Evolutionary conservation across 306 rosid genomes (phyloP).

Genomic region (Trifolium repens): DNA sequence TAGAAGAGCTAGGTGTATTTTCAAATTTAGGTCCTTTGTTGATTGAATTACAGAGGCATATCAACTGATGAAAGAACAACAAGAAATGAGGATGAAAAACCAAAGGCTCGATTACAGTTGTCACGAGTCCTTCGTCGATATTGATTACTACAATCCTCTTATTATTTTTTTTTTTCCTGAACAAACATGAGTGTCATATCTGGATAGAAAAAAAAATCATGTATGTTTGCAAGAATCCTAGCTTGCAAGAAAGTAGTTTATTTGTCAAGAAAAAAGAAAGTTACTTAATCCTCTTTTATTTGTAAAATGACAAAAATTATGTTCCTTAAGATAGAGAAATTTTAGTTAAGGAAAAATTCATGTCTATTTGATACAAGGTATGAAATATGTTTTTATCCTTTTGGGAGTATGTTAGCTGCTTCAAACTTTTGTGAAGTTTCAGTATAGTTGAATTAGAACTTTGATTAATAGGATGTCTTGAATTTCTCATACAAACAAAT

Average conservation of each 20-base stretch:
- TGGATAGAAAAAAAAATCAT: not conserved
- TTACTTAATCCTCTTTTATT: not conserved
- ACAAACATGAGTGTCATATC: not conserved
- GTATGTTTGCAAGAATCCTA: not conserved
- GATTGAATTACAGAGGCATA: constrained; percentile 23
- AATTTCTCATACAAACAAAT: not conserved
- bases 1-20: not conserved
- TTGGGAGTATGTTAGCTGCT: not conserved
- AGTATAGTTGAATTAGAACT: not conserved
- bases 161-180: not conserved
- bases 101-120: not conserved
- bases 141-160: not conserved
- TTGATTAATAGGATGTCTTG: not conserved
- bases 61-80: constrained; percentile 1
- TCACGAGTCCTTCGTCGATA: not conserved
- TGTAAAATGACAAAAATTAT: constrained; percentile 1
- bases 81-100: constrained; percentile 16
- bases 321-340: constrained; percentile 1
- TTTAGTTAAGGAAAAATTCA: not conserved
- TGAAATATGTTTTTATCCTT: not conserved
- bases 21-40: not conserved
- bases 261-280: too few species aligned
- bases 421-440: not conserved
- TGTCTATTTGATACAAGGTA: not conserved
- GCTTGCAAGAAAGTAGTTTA: not conserved